phyloP scores from a whole-genome alignment of 129 eudicot genomes.

The Lonicera japonica region DNA sequence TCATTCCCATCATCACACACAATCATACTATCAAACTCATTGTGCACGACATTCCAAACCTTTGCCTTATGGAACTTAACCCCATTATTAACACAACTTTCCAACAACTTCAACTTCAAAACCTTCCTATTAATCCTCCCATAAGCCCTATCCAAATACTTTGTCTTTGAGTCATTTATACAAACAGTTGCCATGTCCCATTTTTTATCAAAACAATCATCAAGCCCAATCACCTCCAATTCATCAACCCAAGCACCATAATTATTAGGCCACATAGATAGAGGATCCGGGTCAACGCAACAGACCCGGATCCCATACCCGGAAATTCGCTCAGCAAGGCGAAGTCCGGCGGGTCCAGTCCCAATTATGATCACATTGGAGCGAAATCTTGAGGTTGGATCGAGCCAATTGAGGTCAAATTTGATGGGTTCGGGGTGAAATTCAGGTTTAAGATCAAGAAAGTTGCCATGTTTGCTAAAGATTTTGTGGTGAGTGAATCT shows the following conservation, averaged over 20 bases:
- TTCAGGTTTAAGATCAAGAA: constrained; percentile 59
- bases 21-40: constrained; percentile 62
- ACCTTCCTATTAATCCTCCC: constrained; percentile 48
- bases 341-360: constrained; percentile 81
- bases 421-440: constrained; percentile 35
- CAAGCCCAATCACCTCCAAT: constrained; percentile 46
- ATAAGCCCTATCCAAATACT: constrained; percentile 61
- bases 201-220: constrained; percentile 61
- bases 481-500: constrained; percentile 12
- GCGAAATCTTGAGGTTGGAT: constrained; percentile 30
- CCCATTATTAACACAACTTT: constrained; percentile 47
- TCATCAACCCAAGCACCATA: constrained; percentile 91
- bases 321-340: constrained; percentile 53
- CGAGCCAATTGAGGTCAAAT: constrained; percentile 43
- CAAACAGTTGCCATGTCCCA: constrained; percentile 68
- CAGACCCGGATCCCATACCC: constrained; percentile 55
- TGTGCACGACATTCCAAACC: constrained; percentile 61
- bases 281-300: constrained; percentile 67
- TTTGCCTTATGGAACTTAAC: constrained; percentile 69
- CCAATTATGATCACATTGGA: constrained; percentile 63
- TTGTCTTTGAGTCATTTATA: constrained; percentile 48
- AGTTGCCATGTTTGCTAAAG: constrained; percentile 45
- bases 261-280: constrained; percentile 74
- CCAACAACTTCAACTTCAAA: constrained; percentile 48
- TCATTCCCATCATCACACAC: constrained; percentile 68